phyloP scores from a whole-genome alignment of 345 rosid species.

The Excoecaria cochinchinensis region DNA sequence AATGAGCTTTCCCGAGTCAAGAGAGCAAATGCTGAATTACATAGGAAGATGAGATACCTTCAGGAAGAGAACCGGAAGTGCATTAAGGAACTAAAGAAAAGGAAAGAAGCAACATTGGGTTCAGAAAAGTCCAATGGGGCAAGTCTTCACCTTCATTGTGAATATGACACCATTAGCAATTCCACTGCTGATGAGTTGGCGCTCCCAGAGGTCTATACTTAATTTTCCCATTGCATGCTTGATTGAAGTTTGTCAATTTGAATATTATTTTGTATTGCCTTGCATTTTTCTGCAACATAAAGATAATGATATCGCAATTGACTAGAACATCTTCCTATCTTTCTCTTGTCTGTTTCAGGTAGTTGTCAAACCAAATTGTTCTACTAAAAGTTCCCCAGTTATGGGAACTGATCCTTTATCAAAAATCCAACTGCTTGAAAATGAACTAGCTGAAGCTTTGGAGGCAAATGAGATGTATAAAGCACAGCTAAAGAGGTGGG shows the following conservation, averaged over 20 bases:
- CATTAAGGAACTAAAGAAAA: slow-evolving; percentile 31
- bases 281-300: neutral
- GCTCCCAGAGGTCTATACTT: slow-evolving; percentile 25
- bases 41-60: slow-evolving; percentile 48
- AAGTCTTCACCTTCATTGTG: slow-evolving; percentile 17
- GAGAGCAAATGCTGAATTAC: slow-evolving; percentile 49
- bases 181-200: slow-evolving; percentile 20
- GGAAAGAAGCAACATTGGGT: slow-evolving; percentile 24
- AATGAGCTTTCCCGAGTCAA: slow-evolving; percentile 58
- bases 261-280: neutral
- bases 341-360: slow-evolving; percentile 31
- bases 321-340: neutral
- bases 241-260: neutral
- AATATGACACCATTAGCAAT: slow-evolving; percentile 7
- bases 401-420: slow-evolving; percentile 29
- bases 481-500: slow-evolving; percentile 55
- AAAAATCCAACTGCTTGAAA: slow-evolving; percentile 49
- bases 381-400: slow-evolving; percentile 19
- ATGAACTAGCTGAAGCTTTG: slow-evolving; percentile 51
- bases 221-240: slow-evolving; percentile 5
- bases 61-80: slow-evolving; percentile 53
- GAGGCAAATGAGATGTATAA: slow-evolving; percentile 59
- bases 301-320: neutral
- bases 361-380: slow-evolving; percentile 14
- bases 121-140: slow-evolving; percentile 12